Conservation (phyloP, 2,329 filamentous ascomycete species). For the Cordyceps tenuipes region DNA sequence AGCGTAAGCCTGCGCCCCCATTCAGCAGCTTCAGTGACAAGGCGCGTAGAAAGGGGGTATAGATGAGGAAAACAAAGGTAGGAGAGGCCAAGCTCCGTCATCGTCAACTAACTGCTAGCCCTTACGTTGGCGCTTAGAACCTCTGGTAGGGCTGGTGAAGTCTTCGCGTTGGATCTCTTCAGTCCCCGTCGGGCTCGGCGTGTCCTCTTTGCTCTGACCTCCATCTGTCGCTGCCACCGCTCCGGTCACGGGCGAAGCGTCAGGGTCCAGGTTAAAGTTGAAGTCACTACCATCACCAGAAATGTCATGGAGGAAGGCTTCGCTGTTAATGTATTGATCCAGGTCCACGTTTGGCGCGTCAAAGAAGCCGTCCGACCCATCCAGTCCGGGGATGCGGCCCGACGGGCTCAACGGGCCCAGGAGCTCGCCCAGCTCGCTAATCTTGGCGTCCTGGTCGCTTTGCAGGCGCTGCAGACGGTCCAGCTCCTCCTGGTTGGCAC, state of each 20-base stretch:
- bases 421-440: slow-evolving; percentile 65
- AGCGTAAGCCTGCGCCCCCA: neutral
- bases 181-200: slow-evolving; percentile 39
- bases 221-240: slow-evolving; percentile 13
- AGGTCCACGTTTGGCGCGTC: slow-evolving; percentile 34
- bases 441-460: slow-evolving; percentile 66
- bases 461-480: slow-evolving; percentile 73
- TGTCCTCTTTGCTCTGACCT: slow-evolving; percentile 23
- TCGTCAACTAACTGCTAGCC: neutral
- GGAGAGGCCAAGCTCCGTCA: neutral
- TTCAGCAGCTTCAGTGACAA: neutral
- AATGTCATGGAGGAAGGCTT: slow-evolving; percentile 30
- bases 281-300: slow-evolving; percentile 41
- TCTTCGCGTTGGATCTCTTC: slow-evolving; percentile 43
- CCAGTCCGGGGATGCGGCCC: slow-evolving; percentile 66
- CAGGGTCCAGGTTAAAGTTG: slow-evolving; percentile 40
- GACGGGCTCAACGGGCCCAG: slow-evolving; percentile 75
- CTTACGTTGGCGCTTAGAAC: slow-evolving; percentile 11
- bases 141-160: slow-evolving; percentile 15
- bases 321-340: slow-evolving; percentile 43
- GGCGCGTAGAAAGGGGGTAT: neutral
- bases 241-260: slow-evolving; percentile 17
- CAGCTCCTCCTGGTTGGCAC: slow-evolving; percentile 64
- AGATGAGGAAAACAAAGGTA: neutral
- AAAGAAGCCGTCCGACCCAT: slow-evolving; percentile 28